These are phyloP conservation scores for Podila clonocystis DNA, from an alignment of 192 early-diverging fungal species.

Conservation along the genomic window DNA sequence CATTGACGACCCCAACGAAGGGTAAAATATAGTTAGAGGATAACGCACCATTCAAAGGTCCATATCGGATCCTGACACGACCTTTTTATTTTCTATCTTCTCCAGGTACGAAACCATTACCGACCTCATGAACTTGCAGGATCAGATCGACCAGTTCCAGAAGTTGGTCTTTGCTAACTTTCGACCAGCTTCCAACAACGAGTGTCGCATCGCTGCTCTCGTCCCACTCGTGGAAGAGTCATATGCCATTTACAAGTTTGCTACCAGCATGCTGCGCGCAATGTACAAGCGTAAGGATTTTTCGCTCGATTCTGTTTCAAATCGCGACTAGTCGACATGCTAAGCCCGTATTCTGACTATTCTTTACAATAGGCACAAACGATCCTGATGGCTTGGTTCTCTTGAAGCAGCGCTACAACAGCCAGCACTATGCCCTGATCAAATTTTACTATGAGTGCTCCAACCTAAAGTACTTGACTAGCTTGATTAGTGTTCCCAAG, in stretches of 20 bases:
- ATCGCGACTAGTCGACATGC: not conserved
- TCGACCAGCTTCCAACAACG: conserved; percentile 84
- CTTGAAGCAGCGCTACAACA: conserved; percentile 87
- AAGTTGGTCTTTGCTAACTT: conserved; percentile 90
- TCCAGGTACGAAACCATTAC: conserved; percentile 93
- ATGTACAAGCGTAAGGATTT: conserved; percentile 86
- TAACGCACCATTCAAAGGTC: no score
- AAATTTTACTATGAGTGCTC: conserved; percentile 94
- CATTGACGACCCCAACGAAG: conserved; percentile 98
- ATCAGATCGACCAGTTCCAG: conserved; percentile 92
- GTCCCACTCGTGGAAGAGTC: conserved; percentile 98
- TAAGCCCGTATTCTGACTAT: not conserved
- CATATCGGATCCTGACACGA: no score
- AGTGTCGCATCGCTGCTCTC: conserved; percentile 93
- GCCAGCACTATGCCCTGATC: conserved; percentile 85
- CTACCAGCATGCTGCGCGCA: conserved; percentile 93
- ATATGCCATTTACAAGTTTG: conserved; percentile 95
- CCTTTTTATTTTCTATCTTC: not conserved
- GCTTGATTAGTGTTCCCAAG: conserved; percentile 89
- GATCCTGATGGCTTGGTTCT: conserved; percentile 89
- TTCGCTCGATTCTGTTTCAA: not conserved
- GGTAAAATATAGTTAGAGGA: conserved; percentile 55
- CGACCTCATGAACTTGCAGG: conserved; percentile 91
- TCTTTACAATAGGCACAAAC: conserved; percentile 41
- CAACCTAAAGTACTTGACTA: conserved; percentile 91